Evolutionary conservation across 2,329 filamentous ascomycete genomes (phyloP).

Genomic region (Claviceps sp.): DNA sequence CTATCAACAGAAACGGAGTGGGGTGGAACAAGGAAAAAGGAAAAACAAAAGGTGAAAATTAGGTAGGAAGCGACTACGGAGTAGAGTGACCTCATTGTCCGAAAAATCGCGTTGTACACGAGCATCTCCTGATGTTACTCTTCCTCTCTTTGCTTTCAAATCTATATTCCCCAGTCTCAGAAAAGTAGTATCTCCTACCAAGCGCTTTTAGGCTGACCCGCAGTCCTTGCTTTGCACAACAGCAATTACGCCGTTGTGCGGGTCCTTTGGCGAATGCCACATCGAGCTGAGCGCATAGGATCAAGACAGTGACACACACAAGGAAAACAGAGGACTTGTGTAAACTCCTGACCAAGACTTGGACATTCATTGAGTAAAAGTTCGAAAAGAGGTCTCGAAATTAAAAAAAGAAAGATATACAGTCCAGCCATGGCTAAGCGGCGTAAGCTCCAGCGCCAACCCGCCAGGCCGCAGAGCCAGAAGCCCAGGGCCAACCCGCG

Average conservation of each 20-base stretch:
- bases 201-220: not conserved
- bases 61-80: too few relatives aligned
- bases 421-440: conserved; percentile 8
- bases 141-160: not conserved
- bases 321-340: not conserved
- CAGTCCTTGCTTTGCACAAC: too few relatives aligned
- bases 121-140: not conserved
- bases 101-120: not conserved
- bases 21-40: not conserved
- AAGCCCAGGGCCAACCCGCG: conserved; percentile 7
- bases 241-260: too few relatives aligned
- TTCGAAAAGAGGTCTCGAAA: not conserved
- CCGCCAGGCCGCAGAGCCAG: conserved; percentile 8
- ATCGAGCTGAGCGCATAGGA: not conserved
- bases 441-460: conserved; percentile 7
- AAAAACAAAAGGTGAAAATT: not conserved
- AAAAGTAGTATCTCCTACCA: not conserved
- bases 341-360: too few relatives aligned
- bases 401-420: not conserved
- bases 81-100: not conserved
- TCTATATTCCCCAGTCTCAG: too few relatives aligned
- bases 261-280: not conserved
- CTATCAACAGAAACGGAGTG: not conserved
- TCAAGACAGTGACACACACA: too few relatives aligned
- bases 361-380: too few relatives aligned